Percentiles rank a stretch among this genome's conserved stretches.
Conservation (phyloP, 2,329 filamentous ascomycete genomes). For the Metarhizium album region DNA sequence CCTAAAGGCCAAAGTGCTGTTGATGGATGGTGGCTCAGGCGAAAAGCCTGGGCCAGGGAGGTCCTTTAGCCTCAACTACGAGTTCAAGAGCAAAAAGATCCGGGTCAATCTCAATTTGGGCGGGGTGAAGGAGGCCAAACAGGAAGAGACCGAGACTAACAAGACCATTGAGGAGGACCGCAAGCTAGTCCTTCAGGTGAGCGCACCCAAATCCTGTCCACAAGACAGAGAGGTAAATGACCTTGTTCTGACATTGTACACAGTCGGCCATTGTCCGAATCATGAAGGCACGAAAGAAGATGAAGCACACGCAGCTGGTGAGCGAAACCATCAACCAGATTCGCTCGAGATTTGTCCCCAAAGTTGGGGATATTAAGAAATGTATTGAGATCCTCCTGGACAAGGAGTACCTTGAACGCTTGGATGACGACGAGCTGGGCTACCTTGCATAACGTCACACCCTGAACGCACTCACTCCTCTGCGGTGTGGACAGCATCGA, state of each 20-base stretch:
- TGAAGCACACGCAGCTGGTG: conserved; percentile 94
- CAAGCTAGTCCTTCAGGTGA: conserved; percentile 90
- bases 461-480: neutral
- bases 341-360: conserved; percentile 82
- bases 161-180: conserved; percentile 99
- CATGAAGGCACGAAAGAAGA: conserved; percentile 98
- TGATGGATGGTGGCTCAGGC: conserved; percentile 53
- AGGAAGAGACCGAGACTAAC: conserved; percentile 93
- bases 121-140: conserved; percentile 92
- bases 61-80: conserved; percentile 75
- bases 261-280: conserved; percentile 97
- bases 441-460: conserved; percentile 68
- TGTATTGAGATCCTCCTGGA: conserved; percentile 97
- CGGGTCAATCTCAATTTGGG: conserved; percentile 92
- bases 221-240: neutral
- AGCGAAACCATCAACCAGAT: conserved; percentile 95
- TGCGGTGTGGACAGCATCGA: neutral
- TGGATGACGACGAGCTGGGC: conserved; percentile 88
- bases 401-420: conserved; percentile 95
- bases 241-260: conserved; percentile 14
- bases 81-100: conserved; percentile 98
- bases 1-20: conserved; percentile 84
- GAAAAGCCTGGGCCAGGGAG: conserved; percentile 71
- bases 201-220: conserved; percentile 16
- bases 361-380: conserved; percentile 95